Base-by-base conservation (phyloP, 345 rosid species). In the Salix brachista region DNA sequence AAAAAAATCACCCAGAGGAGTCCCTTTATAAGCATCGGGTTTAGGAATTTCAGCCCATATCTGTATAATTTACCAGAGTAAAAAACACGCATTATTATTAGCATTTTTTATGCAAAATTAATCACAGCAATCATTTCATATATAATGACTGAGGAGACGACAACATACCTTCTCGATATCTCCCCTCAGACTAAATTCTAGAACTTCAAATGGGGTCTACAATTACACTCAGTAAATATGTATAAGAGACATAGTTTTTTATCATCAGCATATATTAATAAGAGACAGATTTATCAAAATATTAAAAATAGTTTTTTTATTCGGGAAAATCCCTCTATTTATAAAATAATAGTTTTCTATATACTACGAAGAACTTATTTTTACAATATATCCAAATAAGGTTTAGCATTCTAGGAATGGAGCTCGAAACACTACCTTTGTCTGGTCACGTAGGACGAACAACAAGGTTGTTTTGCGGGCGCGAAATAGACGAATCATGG, bases 381-480 rank as follows among this genome's bases (percentile, higher is more conserved):
- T 7, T 6, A 37, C 2, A 37, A 1, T 37, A 7, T 37, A 37
- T 37, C 8, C 41, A 6, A 37, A 37, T 37, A 34, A 34, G 37
- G 37, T 5, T 34, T 34, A 34, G 6, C 28, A 32, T 71, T 37
- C 25, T 37, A 65, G 41, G 64, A 18, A 65, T 11, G 19, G 23
- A 42, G 23, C 11, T 26, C 30, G 19, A 12, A 9, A 9, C 34
- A 4, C n/a, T 16, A 83, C 85, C 85, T 76, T 83, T 39, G 82
- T 79, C 79, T 76, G 76, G 73, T 83, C 85, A 30, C 82, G 85
- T 71, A 83, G 73, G 23, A 83, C 82, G 72, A 83, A 83, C 62
- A 83, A 71, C 36, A 83, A 69, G 17, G 82, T 83, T 9, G 80
- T 76, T 76, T 79, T 83, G 68, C 83, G 85, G 36, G 36, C 6